Base-by-base conservation (phyloP, 2,329 filamentous ascomycete species). In the Lachnellula suecica region DNA sequence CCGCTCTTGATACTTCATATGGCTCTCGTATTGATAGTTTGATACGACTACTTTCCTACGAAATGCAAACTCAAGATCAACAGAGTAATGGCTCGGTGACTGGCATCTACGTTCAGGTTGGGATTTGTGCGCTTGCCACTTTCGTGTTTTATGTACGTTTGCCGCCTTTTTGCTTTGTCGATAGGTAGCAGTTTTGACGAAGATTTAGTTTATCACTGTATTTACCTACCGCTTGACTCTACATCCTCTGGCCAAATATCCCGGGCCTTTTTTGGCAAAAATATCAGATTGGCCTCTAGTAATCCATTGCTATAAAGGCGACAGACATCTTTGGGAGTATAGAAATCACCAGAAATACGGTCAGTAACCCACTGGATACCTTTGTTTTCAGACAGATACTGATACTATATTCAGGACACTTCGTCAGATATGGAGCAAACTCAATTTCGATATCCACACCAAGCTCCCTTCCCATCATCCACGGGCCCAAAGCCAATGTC, bases 171-270 rank as follows among this genome's bases (percentile, higher is more conserved):
- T n/a, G n/a, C n/a, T n/a, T n/a, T n/a, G n/a, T n/a, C n/a, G n/a
- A n/a, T n/a, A n/a, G n/a, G n/a, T n/a, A n/a, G n/a, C n/a, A n/a
- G n/a, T n/a, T n/a, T n/a, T n/a, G n/a, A n/a, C n/a, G n/a, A n/a
- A n/a, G 17, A 50, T 22, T 9, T 6, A 51, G 49, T 49, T 49
- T 27, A n/a, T 49, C 20, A 22, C 23, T 11, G 44, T 43, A 31
- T 47, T 35, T 22, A 47, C 44, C 10, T 57, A 59, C 27, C 46
- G 52, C n/a, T 19, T 54, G 5, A 52, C 51, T 9, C 52, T 63
- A 22, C 68, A 71, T 42, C 69, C 65, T 2, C 53, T 65, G 9
- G 62, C 65, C 15, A 65, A 64, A 37, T 70, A 65, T 49, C 66
- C 66, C 2, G 67, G 68, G 1, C 69, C 69, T 6, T 44, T 48